Conservation (phyloP, 148 eudicot species). For the Fagopyrum esculentum region DNA sequence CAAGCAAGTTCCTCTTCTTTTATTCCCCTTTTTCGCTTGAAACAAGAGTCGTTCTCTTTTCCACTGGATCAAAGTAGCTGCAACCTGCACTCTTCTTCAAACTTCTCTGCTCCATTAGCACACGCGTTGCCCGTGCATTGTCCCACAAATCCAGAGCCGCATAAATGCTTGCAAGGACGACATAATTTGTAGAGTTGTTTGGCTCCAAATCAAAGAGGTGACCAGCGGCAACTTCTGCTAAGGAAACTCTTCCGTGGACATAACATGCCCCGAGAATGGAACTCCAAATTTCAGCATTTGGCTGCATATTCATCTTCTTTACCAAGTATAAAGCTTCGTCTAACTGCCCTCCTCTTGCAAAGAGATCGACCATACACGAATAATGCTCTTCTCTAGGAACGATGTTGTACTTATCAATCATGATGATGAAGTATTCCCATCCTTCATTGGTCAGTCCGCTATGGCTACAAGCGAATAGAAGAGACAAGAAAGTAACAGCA, state of each 20-base stretch:
- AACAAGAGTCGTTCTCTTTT: constrained; percentile 11
- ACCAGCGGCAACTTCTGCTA: constrained; percentile 23
- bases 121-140: constrained; percentile 17
- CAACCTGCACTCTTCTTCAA: constrained; percentile 28
- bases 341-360: constrained; percentile 30
- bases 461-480: constrained; percentile 37
- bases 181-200: constrained; percentile 21
- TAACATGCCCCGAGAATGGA: constrained; percentile 35
- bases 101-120: constrained; percentile 18
- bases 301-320: constrained; percentile 25
- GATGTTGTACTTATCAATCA: constrained; percentile 25
- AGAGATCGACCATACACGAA: constrained; percentile 33
- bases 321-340: constrained; percentile 25
- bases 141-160: constrained; percentile 30
- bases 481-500: constrained; percentile 33
- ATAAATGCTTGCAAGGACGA: constrained; percentile 22
- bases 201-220: constrained; percentile 21
- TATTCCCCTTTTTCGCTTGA: constrained; percentile 14
- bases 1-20: neutral
- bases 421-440: constrained; percentile 22
- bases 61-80: constrained; percentile 20
- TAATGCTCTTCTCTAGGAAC: constrained; percentile 30
- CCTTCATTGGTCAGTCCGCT: constrained; percentile 23
- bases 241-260: constrained; percentile 22
- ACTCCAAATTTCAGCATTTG: constrained; percentile 22